Percentiles rank a stretch among this genome's conserved stretches.
These are phyloP conservation scores for Marasmius tenuissimus DNA, from an alignment of 1,284 basidiomycete genomes.

Conservation along the genomic window DNA sequence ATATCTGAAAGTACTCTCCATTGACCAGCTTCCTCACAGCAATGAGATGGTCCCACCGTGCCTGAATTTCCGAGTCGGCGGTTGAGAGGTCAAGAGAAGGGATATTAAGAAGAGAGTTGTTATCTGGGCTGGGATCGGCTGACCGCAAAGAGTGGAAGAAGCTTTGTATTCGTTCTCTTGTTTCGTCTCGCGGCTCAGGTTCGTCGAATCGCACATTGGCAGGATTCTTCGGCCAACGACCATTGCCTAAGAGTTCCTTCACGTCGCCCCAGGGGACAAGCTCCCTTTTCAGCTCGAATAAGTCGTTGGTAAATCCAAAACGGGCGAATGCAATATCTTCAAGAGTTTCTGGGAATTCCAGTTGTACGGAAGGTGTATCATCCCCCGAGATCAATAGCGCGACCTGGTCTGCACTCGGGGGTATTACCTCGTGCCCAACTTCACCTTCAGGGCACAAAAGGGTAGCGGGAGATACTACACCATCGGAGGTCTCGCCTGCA, in stretches of 20 bases:
- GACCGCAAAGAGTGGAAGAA: too few species aligned
- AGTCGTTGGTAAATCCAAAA: neutral
- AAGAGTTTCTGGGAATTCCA: neutral
- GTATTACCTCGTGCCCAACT: neutral
- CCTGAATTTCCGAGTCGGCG: neutral
- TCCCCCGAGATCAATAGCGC: neutral
- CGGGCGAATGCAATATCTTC: neutral
- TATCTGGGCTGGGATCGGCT: neutral
- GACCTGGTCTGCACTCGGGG: neutral
- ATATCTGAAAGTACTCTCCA: neutral
- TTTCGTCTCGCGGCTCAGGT: neutral
- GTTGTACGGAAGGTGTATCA: neutral
- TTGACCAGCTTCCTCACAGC: neutral
- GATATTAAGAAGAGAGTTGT: too few species aligned
- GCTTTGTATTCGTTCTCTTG: neutral
- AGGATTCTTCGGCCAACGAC: neutral
- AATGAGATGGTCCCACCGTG: neutral
- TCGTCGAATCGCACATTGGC: neutral
- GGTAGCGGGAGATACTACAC: neutral
- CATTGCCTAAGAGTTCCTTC: too few species aligned
- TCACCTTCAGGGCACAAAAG: neutral
- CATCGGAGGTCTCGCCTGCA: neutral
- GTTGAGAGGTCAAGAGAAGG: neutral
- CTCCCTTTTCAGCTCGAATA: neutral
- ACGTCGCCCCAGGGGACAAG: neutral